Base-by-base conservation (phyloP, 345 rosid species). In the Cardiospermum halicacabum region DNA sequence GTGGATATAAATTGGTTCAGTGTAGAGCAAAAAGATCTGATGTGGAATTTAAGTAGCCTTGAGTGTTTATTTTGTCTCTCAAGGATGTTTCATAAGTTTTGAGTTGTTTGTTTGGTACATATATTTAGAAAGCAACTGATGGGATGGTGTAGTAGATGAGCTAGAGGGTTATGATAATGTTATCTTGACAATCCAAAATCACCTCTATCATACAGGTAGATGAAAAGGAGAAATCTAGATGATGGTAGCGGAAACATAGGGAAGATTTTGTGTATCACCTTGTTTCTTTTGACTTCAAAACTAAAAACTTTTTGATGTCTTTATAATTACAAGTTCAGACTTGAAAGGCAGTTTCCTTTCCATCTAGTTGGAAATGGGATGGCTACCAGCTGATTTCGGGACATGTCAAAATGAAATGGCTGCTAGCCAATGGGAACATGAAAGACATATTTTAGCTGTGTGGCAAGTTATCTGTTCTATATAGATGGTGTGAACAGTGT, bases 51-150 rank as follows among this genome's bases (percentile, higher is more conserved):
- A 47, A 47, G 51, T 11, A 47, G 19, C 22, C 3, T 47, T 45
- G 51, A 45, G n/a, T 47, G 50, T 47, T 47, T 56, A 28, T 22
- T 56, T 31, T 30, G 22, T 18, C 31, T 6, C 37, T 21, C 13
- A 7, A 2, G 19, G 21, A 31, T 13, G 54, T 49, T 62, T 37
- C 32, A n/a, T 27, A 16, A 67, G 62, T 62, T 62, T 25, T 50
- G 15, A 16, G 30, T 42, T 60, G 58, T 53, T 12, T 19, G 36
- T 42, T 58, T 37, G 40, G n/a, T 11, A 22, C 56, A 53, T 53
- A 50, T 30, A 59, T 40, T 3, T 61, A 28, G 21, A 10, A 63
- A 21, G 34, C 30, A 13, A 22, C 12, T 37, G n/a, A n/a, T n/a
- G 51, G 36, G 25, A 12, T 64, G 21, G 15, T 39, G 13, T 39